Percentiles rank a stretch among this genome's conserved stretches.
Conservation (phyloP, 2,329 filamentous ascomycete species). For the Colletotrichum sp. region DNA sequence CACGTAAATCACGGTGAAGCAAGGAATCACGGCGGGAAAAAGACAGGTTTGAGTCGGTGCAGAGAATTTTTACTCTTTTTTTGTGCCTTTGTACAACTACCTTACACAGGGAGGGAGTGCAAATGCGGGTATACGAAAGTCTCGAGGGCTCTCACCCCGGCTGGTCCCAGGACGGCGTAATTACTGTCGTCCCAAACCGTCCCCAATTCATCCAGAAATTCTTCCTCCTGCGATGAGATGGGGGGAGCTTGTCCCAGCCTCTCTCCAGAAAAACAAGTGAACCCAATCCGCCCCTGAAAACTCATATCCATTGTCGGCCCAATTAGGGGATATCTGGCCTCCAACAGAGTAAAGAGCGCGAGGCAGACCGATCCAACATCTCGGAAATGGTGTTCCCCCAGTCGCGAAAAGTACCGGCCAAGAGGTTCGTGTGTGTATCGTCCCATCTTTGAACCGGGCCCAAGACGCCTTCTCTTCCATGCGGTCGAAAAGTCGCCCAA, state of each 20-base stretch:
- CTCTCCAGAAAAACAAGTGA: conserved; percentile 20
- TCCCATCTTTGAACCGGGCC: background rate
- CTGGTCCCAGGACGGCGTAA: conserved; percentile 5
- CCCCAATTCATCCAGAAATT: conserved; percentile 2
- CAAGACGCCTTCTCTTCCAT: background rate
- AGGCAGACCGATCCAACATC: background rate
- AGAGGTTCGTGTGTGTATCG: background rate
- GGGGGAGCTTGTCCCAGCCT: background rate
- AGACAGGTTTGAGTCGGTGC: background rate
- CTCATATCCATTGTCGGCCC: background rate
- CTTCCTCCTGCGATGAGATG: background rate
- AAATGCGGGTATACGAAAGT: conserved; percentile 10
- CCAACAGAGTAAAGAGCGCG: background rate
- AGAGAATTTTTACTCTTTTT: conserved; percentile 40
- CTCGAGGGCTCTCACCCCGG: background rate
- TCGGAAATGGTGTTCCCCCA: background rate
- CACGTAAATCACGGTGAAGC: background rate
- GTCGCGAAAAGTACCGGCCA: background rate
- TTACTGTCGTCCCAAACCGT: background rate
- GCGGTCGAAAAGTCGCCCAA: background rate
- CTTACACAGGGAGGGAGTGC: conserved; percentile 35
- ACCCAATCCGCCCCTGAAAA: background rate
- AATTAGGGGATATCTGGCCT: conserved; percentile 22
- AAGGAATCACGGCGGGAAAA: background rate
- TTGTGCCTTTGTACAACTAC: conserved; percentile 44